phyloP scores from a whole-genome alignment of 352 stramenopile species.

The Phytophthora idaei region DNA sequence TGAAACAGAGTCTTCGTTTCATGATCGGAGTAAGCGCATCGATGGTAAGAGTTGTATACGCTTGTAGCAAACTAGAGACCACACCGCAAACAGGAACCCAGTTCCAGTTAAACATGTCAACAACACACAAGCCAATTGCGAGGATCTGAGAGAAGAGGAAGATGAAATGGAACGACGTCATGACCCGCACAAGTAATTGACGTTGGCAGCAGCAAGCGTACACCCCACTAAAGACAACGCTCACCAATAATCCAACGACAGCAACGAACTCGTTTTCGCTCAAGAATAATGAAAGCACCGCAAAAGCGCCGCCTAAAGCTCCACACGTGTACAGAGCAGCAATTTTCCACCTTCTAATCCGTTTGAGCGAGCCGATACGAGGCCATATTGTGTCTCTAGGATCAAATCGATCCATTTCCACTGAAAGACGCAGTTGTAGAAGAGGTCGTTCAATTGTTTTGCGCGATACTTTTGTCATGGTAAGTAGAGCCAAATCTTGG shows the following conservation, averaged over 20 bases:
- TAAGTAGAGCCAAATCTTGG: no score
- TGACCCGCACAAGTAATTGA: slow-evolving; percentile 10
- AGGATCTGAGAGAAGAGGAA: neutral
- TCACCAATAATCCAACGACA: neutral
- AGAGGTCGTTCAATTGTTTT: no score
- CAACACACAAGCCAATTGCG: neutral
- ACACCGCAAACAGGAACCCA: slow-evolving; percentile 8
- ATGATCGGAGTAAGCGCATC: slow-evolving; percentile 25
- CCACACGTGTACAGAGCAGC: neutral
- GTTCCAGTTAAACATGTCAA: slow-evolving; percentile 14
- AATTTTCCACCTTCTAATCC: no score
- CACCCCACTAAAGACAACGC: neutral
- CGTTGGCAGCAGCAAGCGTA: neutral
- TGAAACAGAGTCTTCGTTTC: slow-evolving; percentile 17
- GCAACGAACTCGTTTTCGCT: neutral
- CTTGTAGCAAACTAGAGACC: neutral
- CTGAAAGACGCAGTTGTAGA: no score
- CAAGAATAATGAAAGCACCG: neutral
- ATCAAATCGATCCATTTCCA: no score
- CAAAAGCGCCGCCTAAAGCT: slow-evolving; percentile 7
- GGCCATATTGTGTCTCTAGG: no score
- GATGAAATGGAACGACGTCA: slow-evolving; percentile 18
- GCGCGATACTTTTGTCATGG: no score
- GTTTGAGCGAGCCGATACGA: no score
- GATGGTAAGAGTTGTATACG: slow-evolving; percentile 1